Base-by-base conservation (phyloP, 805 yeast genomes). In the Wickerhamiella spandovensis region DNA sequence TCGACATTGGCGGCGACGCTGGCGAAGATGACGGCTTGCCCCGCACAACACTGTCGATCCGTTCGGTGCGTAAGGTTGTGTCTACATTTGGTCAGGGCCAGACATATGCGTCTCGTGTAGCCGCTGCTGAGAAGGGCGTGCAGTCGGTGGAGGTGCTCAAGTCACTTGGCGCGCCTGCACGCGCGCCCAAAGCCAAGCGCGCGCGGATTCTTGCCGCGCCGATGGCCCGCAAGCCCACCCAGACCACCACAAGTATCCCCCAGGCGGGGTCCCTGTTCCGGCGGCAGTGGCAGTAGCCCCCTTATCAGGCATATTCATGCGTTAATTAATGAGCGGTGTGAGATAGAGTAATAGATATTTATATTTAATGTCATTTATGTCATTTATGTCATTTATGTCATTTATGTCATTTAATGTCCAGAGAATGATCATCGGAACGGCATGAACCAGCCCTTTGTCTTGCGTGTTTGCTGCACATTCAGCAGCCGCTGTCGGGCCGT, bases 371-470 rank as follows among this genome's bases (percentile, higher is more conserved):
- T 25, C 30, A 25, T 25, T 25, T 25, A n/a, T n/a, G n/a, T n/a
- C n/a, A n/a, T n/a, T n/a, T n/a, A n/a, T n/a, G n/a, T n/a, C n/a
- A n/a, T n/a, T n/a, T n/a, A n/a, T n/a, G n/a, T n/a, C n/a, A n/a
- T n/a, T n/a, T n/a, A n/a, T n/a, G n/a, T n/a, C n/a, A n/a, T n/a
- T n/a, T n/a, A n/a, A n/a, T n/a, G n/a, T n/a, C n/a, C n/a, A n/a
- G n/a, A n/a, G n/a, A n/a, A 21, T 45, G 25, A 18, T 47, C 20
- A 6, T 7, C 52, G 43, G 50, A 52, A 52, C 6, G 54, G 52
- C 18, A 50, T 50, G 43, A 54, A 54, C 57, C 57, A 54, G n/a
- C 53, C 48, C 13, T 52, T 44, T 7, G 50, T 51, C 24, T 47
- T 38, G 45, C 37, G 41, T 37, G 50, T 24, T 51, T 28, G 23